Evolutionary conservation across 495 filamentous ascomycete species (phyloP).

Genomic region (Xylaria venustula): DNA sequence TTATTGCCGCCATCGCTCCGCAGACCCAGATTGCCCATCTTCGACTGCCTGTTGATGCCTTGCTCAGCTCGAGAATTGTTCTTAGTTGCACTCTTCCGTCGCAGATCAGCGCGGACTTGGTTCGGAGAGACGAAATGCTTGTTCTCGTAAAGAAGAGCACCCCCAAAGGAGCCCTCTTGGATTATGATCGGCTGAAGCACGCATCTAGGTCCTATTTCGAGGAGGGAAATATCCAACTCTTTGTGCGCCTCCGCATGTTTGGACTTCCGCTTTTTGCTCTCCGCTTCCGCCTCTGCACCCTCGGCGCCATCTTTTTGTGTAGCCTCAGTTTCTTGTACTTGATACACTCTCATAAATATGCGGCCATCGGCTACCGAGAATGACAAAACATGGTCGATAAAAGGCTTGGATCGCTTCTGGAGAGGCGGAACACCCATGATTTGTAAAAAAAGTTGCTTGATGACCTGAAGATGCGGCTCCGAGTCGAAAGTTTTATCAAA

Average conservation of each 20-base stretch:
- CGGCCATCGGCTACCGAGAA: slow-evolving; percentile 93
- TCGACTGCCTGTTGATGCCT: slow-evolving; percentile 66
- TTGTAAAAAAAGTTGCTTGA: slow-evolving; percentile 85
- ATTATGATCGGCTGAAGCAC: slow-evolving; percentile 96
- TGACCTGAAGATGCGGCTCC: slow-evolving; percentile 65
- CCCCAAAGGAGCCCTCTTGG: slow-evolving; percentile 91
- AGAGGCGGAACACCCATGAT: slow-evolving; percentile 92
- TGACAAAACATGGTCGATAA: slow-evolving; percentile 90
- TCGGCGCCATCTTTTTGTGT: slow-evolving; percentile 31
- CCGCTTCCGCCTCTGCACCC: slow-evolving; percentile 25
- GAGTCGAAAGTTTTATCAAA: slow-evolving; percentile 86
- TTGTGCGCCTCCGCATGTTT: slow-evolving; percentile 44
- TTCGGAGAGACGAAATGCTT: slow-evolving; percentile 97
- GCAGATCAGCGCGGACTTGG: slow-evolving; percentile 80
- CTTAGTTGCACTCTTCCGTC: slow-evolving; percentile 68
- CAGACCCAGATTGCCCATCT: slow-evolving; percentile 73
- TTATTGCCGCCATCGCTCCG: slow-evolving; percentile 59
- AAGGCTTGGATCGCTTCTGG: slow-evolving; percentile 87
- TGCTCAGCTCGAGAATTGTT: slow-evolving; percentile 74
- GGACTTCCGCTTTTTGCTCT: slow-evolving; percentile 24
- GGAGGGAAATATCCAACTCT: slow-evolving; percentile 73
- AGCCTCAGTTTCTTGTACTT: slow-evolving; percentile 78
- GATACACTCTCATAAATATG: slow-evolving; percentile 95
- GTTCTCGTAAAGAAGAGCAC: slow-evolving; percentile 97
- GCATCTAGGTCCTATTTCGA: slow-evolving; percentile 94